Base-by-base conservation (phyloP, 306 rosid species). In the Medicago ruthenica region DNA sequence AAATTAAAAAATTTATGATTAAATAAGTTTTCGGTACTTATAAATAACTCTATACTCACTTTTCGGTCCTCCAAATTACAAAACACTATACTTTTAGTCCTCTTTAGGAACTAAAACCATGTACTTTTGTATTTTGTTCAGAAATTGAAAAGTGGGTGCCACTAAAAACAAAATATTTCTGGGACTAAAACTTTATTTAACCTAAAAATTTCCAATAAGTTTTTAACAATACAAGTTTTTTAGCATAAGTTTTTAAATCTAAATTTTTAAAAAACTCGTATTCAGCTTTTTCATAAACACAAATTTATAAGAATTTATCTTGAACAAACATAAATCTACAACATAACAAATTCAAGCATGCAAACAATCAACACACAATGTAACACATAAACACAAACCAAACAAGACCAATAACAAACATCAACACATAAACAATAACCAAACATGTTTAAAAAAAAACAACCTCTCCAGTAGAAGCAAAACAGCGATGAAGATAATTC, bases 391-490 rank as follows among this genome's bases (percentile, higher is more conserved):
- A 59, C 39, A 22, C 27, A n/a, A 66, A 57, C 34, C 27, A 16
- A 66, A 72, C n/a, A n/a, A n/a, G n/a, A n/a, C 1, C 15, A 76
- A 47, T 39, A 51, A 21, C 66, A 60, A 47, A 72, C 37, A 27
- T 27, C 31, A 71, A 48, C 67, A 55, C 41, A 11, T 20, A 68
- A 5, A n/a, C 27, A 12, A 73, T 50, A 8, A 61, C 63, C 60
- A 68, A 55, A 76, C 59, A 31, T 16, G 67, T 27, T 27, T 15
- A 0, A 60, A 8, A 7, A 7, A 18, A 67, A 5, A 51, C 12
- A 22, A 85, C 88, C 83, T 96, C 99, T n/a, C 99, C 98, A 31
- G 91, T 81, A 55, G 96, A 84, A 82, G 84, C 97, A 71, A 96
- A 96, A 77, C 99, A 96, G 71, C 72, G 81, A 75, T 89, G 98